phyloP scores from a whole-genome alignment of 1,139 yeast species.

The Blastobotrys aristatus region DNA sequence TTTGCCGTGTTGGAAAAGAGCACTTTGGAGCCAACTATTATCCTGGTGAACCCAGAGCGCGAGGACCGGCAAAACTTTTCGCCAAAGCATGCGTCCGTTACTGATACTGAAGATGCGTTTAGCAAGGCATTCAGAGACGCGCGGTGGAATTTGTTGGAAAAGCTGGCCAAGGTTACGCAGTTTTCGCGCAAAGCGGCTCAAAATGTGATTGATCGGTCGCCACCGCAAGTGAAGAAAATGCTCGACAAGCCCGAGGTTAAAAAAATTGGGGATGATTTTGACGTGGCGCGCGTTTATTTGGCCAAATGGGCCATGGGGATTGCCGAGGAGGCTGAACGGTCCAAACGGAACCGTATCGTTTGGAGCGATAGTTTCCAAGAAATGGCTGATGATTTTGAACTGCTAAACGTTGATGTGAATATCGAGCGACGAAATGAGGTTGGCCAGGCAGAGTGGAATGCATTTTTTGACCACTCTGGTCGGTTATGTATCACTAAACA shows the following conservation, averaged over 20 bases:
- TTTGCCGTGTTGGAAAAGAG: slow-evolving; percentile 63
- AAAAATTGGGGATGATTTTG: slow-evolving; percentile 82
- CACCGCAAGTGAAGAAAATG: slow-evolving; percentile 53
- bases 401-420: slow-evolving; percentile 52
- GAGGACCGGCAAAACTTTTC: slow-evolving; percentile 75
- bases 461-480: slow-evolving; percentile 77
- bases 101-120: slow-evolving; percentile 23
- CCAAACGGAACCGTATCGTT: slow-evolving; percentile 45
- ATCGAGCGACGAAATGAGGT: slow-evolving; percentile 66
- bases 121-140: slow-evolving; percentile 50
- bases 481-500: slow-evolving; percentile 62
- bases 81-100: slow-evolving; percentile 42
- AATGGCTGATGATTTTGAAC: slow-evolving; percentile 64
- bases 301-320: slow-evolving; percentile 98
- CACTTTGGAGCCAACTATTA: slow-evolving; percentile 64
- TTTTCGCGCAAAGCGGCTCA: slow-evolving; percentile 56
- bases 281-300: slow-evolving; percentile 81
- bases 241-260: slow-evolving; percentile 75
- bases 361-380: slow-evolving; percentile 40
- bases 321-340: slow-evolving; percentile 83
- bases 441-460: slow-evolving; percentile 71
- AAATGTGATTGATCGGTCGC: slow-evolving; percentile 63
- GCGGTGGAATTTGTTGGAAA: slow-evolving; percentile 81
- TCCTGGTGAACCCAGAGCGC: slow-evolving; percentile 72
- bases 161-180: slow-evolving; percentile 77